Base-by-base conservation (phyloP, 305 asterid genomes). In the Fraxinus ornus region DNA sequence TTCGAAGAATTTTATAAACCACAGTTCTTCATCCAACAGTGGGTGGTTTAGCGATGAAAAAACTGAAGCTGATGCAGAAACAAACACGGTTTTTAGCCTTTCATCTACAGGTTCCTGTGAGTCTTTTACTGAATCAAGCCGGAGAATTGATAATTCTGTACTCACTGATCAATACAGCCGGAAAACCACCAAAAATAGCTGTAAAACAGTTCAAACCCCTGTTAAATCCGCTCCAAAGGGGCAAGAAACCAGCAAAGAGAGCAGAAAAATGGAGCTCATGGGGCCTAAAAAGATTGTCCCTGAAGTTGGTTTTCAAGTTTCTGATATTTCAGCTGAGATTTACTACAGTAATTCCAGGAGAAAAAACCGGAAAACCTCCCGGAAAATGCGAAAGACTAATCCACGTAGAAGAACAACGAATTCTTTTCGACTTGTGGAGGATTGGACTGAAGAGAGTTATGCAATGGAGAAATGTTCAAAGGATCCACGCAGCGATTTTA, bases 391-490 rank as follows among this genome's bases (percentile, higher is more conserved):
- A 81, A 88, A 72, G 60, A 78, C 17, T 13, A 84, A 44, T 49
- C 83, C 60, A 13, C 6, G 52, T 64, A 7, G 83, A 35, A 28
- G 41, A 35, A 86, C 36, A 68, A 30, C 39, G 21, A 70, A 57
- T 39, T 47, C 13, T 6, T 39, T 24, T 10, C 26, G 21, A 62
- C 2, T 55, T 24, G 70, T 60, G 70, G 70, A 21, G 22, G 80
- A 44, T 70, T 57, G 86, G 88, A 73, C 85, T 24, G 95, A 68
- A 75, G 93, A 85, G 76, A 86, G 93, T 71, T 80, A 82, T 32
- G 94, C 97, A 26, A 95, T 90, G 81, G 96, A 90, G 94, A 94
- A 90, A 90, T 84, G 85, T 19, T 82, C 98, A 82, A 82, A 68
- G 3, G 97, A 94, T 78, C 97, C 97, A 0, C 76, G 80, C 17